Conservation (phyloP, 2,329 filamentous ascomycete genomes). For the Hymenoscyphus fructigenus region DNA sequence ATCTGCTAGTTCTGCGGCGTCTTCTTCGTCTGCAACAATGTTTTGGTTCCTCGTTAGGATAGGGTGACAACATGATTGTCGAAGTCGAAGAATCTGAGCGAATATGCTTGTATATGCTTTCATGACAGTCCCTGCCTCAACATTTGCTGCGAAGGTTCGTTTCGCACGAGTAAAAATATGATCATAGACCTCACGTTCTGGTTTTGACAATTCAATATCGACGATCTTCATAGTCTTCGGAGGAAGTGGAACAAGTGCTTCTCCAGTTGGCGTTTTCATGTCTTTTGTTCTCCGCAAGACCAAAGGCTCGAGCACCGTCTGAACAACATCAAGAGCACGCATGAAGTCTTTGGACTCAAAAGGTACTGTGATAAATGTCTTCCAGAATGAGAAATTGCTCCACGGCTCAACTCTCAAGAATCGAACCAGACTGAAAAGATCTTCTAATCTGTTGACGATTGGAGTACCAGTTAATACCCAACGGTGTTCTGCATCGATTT, state of each 20-base stretch:
- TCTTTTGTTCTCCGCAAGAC: slow-evolving; percentile 94
- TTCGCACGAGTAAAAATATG: slow-evolving; percentile 84
- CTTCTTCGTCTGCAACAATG: slow-evolving; percentile 83
- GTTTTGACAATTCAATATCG: slow-evolving; percentile 77
- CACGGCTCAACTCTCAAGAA: slow-evolving; percentile 95
- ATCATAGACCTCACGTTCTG: slow-evolving; percentile 89
- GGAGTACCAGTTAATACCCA: slow-evolving; percentile 96
- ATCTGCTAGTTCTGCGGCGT: slow-evolving; percentile 75
- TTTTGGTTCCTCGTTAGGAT: slow-evolving; percentile 82
- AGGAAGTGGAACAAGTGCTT: slow-evolving; percentile 78
- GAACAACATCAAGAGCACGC: slow-evolving; percentile 90
- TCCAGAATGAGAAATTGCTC: slow-evolving; percentile 99
- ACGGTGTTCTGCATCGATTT: slow-evolving; percentile 78
- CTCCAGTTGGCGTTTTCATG: slow-evolving; percentile 91
- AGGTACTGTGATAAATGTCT: slow-evolving; percentile 95
- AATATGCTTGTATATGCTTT: slow-evolving; percentile 98
- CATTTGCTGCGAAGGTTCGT: slow-evolving; percentile 78
- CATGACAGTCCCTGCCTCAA: slow-evolving; percentile 88
- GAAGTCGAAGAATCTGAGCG: slow-evolving; percentile 87
- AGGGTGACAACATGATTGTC: slow-evolving; percentile 93
- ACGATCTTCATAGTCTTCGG: slow-evolving; percentile 81
- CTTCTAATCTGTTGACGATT: slow-evolving; percentile 93
- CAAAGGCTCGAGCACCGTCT: slow-evolving; percentile 93
- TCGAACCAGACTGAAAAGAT: slow-evolving; percentile 87
- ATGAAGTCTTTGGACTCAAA: slow-evolving; percentile 96